Evolutionary conservation across 1,284 basidiomycete species (phyloP), one percentile per base, ranked within the genome.

Genomic region (Kalmanozyma brasiliensis): DNA sequence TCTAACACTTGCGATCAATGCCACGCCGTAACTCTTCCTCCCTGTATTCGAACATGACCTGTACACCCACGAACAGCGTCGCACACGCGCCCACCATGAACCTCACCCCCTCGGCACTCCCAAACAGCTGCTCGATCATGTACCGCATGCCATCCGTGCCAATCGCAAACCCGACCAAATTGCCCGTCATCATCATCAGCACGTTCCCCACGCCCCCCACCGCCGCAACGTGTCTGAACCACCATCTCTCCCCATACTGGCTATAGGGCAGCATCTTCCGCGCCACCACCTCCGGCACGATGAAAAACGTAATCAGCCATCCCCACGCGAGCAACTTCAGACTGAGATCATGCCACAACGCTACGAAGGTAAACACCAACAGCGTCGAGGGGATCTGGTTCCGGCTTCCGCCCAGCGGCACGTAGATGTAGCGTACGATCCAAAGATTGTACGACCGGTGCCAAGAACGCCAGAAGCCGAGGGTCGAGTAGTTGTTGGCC

Each of bases 381-480:
- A 90, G 70, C 0, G 88, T 92, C 19, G 94, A 89, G 17, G 90
- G 64, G 1, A 90, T 78, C 3, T 87, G 83, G 66, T 88, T 88
- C 22, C 87, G 84, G 0, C 83, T 67, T 1, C 94, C 95, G 8
- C 95, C 95, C 8, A 98, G 85, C 0, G 95, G 95, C 26, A 98
- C 86, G 83, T 98, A 98, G 71, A 98, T 92, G 46, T 69, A 78
- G 24, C 94, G 86, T 37, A 95, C 89, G 45, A 94, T 87, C 95
- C 96, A 98, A 9, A 98, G 87, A 79, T 98, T 98, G 84, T 94
- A 98, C 74, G 90, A 92, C 10, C 95, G 86, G 83, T 98, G 95
- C 96, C 95, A 98, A 61, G 89, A 89, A 64, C 94, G 84, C 95
- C 95, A 98, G 83, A 98, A 98, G 0, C 93, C 94, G 2, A 91